Evolutionary conservation across 192 early-diverging fungal genomes (phyloP).

Genomic region (Linnemannia schmuckeri): DNA sequence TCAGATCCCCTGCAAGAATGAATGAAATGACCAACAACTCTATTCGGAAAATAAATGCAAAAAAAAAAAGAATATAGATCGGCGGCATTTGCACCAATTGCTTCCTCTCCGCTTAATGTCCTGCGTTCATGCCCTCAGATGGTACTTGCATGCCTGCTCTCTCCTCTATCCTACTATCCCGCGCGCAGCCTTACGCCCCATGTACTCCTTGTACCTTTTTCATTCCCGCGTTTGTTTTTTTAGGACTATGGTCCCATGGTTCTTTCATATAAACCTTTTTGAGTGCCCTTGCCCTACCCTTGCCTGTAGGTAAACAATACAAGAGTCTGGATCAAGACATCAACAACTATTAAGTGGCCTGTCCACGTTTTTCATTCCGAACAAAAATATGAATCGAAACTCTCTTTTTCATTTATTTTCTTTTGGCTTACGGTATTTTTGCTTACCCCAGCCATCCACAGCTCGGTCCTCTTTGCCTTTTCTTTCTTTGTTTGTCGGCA

Average conservation of each 20-base stretch:
- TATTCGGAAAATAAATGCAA: background rate
- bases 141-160: background rate
- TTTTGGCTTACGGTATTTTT: background rate
- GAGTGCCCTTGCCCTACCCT: background rate
- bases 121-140: background rate
- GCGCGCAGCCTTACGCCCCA: background rate
- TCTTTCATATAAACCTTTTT: no score
- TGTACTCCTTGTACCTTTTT: background rate
- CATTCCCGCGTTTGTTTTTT: background rate
- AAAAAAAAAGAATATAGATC: background rate
- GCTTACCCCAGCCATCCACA: background rate
- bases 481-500: background rate
- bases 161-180: conserved; percentile 2
- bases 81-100: background rate
- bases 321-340: background rate
- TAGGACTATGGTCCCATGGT: background rate
- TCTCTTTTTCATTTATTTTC: background rate
- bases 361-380: background rate
- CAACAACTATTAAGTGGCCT: background rate
- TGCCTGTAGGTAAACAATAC: background rate
- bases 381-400: background rate
- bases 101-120: background rate
- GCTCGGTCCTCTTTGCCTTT: background rate
- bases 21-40: background rate
- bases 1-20: no score